Percentiles rank a stretch among this genome's conserved stretches.
Evolutionary conservation across 2,329 filamentous ascomycete genomes (phyloP).

Genomic region (Colletotrichum sojae): DNA sequence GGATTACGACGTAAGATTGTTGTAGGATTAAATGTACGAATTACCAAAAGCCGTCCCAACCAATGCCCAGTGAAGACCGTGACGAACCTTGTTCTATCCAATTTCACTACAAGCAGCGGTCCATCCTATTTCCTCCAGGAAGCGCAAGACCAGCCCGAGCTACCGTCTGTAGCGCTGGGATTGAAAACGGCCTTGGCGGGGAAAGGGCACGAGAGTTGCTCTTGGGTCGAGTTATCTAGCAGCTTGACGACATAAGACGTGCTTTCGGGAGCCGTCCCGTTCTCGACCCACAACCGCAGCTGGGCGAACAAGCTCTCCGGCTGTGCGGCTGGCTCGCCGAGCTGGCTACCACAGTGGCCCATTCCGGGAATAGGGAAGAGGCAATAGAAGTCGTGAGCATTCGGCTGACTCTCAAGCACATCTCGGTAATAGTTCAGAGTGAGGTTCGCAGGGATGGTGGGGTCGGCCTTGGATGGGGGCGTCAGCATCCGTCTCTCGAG

Average conservation of each 20-base stretch:
- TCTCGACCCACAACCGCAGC: slow-evolving; percentile 50
- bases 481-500: slow-evolving; percentile 42
- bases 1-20: too few relatives aligned
- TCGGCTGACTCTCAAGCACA: slow-evolving; percentile 38
- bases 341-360: slow-evolving; percentile 45
- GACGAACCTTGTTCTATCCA: too few relatives aligned
- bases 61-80: too few relatives aligned
- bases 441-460: not conserved
- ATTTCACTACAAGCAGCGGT: too few relatives aligned
- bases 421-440: slow-evolving; percentile 47
- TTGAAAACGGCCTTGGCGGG: not conserved
- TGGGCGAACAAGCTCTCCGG: slow-evolving; percentile 45
- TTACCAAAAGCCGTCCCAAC: too few relatives aligned
- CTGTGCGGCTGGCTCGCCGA: slow-evolving; percentile 45
- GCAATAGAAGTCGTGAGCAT: slow-evolving; percentile 47
- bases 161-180: not conserved
- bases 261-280: slow-evolving; percentile 44
- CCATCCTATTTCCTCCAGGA: not conserved
- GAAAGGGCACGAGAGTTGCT: not conserved
- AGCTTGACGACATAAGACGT: not conserved
- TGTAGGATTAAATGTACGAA: too few relatives aligned
- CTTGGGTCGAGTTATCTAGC: not conserved
- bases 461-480: slow-evolving; percentile 42
- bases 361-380: slow-evolving; percentile 50
- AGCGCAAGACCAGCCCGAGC: slow-evolving; percentile 7